phyloP scores from a whole-genome alignment of 192 early-diverging fungal genomes.

The Coemansia sp. region DNA sequence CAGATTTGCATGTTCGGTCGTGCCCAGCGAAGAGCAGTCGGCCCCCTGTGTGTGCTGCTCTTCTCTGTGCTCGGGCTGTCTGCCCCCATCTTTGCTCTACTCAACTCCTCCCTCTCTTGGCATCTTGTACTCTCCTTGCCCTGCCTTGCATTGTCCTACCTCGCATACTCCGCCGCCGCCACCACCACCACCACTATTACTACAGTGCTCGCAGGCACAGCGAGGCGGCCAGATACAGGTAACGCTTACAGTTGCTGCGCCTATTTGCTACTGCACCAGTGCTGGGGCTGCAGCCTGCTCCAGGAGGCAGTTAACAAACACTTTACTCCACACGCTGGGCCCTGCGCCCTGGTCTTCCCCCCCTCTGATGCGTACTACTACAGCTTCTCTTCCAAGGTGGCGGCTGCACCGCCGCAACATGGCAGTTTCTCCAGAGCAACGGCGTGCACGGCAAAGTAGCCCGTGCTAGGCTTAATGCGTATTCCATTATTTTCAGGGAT shows the following conservation, averaged over 20 bases:
- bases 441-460: neutral
- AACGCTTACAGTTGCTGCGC: conserved; percentile 17
- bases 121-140: neutral
- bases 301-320: conserved; percentile 21
- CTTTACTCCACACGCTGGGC: neutral
- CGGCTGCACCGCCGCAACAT: conserved; percentile 2
- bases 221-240: conserved; percentile 27
- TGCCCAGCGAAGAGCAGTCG: neutral
- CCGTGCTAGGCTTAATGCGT: neutral
- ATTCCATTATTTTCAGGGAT: neutral
- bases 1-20: conserved; percentile 5
- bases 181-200: too few relatives aligned
- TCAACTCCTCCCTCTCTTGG: neutral
- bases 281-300: neutral
- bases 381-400: neutral
- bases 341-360: neutral
- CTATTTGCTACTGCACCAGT: conserved; percentile 2
- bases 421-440: conserved; percentile 1
- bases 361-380: neutral
- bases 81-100: neutral
- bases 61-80: neutral
- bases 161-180: neutral
- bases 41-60: neutral
- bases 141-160: conserved; percentile 2
- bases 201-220: conserved; percentile 1